Conservation (phyloP, 2,329 filamentous ascomycete genomes). For the Plenodomus tracheiphilus region DNA sequence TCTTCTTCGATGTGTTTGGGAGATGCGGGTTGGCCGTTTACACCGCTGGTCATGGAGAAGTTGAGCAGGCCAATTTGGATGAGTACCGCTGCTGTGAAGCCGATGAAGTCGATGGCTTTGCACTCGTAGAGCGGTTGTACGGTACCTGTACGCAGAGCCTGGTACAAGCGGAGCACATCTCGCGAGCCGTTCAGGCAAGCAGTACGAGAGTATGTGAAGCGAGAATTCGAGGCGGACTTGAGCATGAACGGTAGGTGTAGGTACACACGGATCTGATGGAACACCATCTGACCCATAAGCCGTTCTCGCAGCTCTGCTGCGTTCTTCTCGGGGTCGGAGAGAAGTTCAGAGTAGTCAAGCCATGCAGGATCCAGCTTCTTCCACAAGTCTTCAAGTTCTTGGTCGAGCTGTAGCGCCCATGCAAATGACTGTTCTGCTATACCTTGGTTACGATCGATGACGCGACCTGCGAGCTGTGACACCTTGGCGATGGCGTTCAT, state of each 20-base stretch:
- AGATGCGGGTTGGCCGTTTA: slow-evolving; percentile 6
- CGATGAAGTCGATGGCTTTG: slow-evolving; percentile 53
- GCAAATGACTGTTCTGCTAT: slow-evolving; percentile 40
- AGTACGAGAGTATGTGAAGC: slow-evolving; percentile 45
- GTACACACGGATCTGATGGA: slow-evolving; percentile 51
- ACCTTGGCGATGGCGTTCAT: slow-evolving; percentile 40
- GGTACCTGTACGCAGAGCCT: slow-evolving; percentile 40
- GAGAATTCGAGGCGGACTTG: slow-evolving; percentile 41
- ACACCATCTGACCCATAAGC: slow-evolving; percentile 49
- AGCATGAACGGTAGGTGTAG: slow-evolving; percentile 53
- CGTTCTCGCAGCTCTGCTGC: slow-evolving; percentile 44
- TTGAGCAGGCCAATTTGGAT: slow-evolving; percentile 49
- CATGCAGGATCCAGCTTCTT: slow-evolving; percentile 44
- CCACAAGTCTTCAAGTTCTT: slow-evolving; percentile 47
- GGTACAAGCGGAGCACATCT: slow-evolving; percentile 47
- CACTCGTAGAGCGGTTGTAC: slow-evolving; percentile 50
- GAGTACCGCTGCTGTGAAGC: slow-evolving; percentile 51
- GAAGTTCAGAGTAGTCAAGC: slow-evolving; percentile 41
- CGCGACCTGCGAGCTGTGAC: slow-evolving; percentile 46
- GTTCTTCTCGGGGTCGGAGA: slow-evolving; percentile 33
- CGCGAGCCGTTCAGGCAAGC: slow-evolving; percentile 48
- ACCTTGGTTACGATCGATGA: slow-evolving; percentile 50
- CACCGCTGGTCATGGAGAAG: slow-evolving; percentile 24
- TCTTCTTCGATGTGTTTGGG: slow-evolving; percentile 41
- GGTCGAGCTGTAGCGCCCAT: slow-evolving; percentile 48